Conservation (phyloP, 2,329 filamentous ascomycete species). For the Microsporum audouinii region DNA sequence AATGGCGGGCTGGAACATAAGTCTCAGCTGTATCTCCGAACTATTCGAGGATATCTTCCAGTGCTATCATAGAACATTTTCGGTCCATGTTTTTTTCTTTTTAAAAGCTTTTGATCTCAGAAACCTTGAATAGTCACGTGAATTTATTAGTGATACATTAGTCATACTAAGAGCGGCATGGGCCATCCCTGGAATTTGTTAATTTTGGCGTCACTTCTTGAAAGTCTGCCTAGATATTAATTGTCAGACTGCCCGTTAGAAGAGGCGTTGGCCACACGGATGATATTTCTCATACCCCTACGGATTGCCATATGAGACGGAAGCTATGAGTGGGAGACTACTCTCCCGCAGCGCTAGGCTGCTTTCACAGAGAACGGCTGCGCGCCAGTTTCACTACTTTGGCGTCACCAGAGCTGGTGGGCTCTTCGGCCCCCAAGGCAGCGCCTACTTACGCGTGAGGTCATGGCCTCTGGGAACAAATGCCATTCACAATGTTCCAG, state of each 20-base stretch:
- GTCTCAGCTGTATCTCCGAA: too few species aligned
- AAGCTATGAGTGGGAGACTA: conserved; percentile 59
- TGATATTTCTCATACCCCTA: background rate
- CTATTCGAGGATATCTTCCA: too few species aligned
- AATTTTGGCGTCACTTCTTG: background rate
- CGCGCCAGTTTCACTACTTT: conserved; percentile 52
- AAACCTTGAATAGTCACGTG: background rate
- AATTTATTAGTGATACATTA: background rate
- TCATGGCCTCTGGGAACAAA: conserved; percentile 63
- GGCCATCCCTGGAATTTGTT: background rate
- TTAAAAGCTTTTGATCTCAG: background rate
- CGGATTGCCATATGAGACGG: conserved; percentile 23
- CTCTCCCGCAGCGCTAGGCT: conserved; percentile 62
- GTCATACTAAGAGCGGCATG: background rate
- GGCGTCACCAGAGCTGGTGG: conserved; percentile 52
- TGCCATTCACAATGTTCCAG: conserved; percentile 67
- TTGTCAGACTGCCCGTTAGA: background rate
- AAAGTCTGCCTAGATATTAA: background rate
- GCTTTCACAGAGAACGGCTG: conserved; percentile 50
- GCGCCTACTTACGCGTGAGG: conserved; percentile 42
- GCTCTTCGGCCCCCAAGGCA: conserved; percentile 54
- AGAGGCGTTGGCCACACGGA: background rate
- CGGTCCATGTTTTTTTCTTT: too few species aligned
- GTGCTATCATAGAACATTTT: too few species aligned
- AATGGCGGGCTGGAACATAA: too few species aligned